These are phyloP conservation scores for Trypanosoma rangeli DNA, from an alignment of 208 protist genomes.

Conservation along the genomic window DNA sequence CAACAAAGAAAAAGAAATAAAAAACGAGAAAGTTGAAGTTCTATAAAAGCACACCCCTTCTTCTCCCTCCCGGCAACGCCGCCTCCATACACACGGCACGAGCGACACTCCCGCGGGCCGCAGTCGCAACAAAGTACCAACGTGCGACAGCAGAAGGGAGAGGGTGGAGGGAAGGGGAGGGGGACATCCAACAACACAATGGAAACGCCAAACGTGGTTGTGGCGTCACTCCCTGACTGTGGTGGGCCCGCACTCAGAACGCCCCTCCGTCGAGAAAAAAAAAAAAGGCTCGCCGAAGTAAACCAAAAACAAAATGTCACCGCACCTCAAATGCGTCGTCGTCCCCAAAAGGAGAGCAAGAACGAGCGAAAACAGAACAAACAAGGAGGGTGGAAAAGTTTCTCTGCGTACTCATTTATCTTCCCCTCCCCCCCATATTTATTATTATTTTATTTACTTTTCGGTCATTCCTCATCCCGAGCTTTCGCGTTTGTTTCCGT, in stretches of 20 bases:
- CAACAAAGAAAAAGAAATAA: slow-evolving; percentile 2
- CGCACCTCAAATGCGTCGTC: too few relatives aligned
- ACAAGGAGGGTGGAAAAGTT: too few relatives aligned
- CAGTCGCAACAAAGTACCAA: neutral
- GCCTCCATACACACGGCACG: neutral
- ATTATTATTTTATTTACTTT: too few relatives aligned
- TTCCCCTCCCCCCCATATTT: neutral
- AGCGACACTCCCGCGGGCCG: neutral
- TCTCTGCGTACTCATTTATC: neutral
- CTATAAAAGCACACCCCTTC: neutral
- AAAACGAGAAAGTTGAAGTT: neutral
- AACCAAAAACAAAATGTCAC: too few relatives aligned
- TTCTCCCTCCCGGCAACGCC: neutral
- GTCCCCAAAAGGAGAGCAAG: too few relatives aligned
- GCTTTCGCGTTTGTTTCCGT: neutral
- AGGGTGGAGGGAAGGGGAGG: neutral
- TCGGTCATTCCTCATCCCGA: neutral
- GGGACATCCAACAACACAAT: neutral
- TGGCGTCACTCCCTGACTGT: neutral
- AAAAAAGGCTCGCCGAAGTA: neutral
- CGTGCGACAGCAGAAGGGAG: neutral
- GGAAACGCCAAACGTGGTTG: neutral
- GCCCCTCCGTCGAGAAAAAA: neutral
- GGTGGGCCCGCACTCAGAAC: neutral
- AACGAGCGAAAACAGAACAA: too few relatives aligned